These are phyloP conservation scores for Vitis amurensis DNA, from an alignment of 164 flowering plant genomes.

Conservation along the genomic window DNA sequence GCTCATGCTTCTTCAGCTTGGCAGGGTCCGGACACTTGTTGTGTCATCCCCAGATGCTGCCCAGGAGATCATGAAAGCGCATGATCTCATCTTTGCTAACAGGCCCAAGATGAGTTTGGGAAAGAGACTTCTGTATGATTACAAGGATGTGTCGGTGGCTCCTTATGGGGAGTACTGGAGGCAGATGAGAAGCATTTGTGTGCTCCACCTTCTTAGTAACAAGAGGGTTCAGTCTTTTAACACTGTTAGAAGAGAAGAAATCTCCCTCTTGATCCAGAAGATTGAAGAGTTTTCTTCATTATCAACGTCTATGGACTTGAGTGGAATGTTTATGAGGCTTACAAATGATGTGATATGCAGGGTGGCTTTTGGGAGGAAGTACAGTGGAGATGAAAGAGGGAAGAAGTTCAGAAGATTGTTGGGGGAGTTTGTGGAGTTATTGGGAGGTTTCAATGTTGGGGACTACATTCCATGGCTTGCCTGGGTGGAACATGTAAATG, in stretches of 20 bases:
- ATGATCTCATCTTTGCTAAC: constrained; percentile 29
- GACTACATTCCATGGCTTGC: constrained; percentile 24
- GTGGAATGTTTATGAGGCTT: constrained; percentile 9
- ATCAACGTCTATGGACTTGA: constrained; percentile 12
- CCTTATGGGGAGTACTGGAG: constrained; percentile 32
- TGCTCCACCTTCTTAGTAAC: constrained; percentile 23
- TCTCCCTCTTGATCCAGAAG: constrained; percentile 4
- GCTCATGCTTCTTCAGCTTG: constrained; percentile 34
- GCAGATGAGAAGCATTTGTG: constrained; percentile 25
- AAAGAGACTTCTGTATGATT: constrained; percentile 12
- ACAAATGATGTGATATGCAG: constrained; percentile 21
- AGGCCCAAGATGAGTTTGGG: constrained; percentile 3
- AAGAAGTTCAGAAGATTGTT: constrained; percentile 11
- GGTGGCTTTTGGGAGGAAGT: constrained; percentile 27
- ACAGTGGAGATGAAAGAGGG: constrained; percentile 11
- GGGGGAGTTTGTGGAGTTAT: constrained; percentile 2
- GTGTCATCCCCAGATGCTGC: constrained; percentile 41
- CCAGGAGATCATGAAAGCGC: constrained; percentile 34
- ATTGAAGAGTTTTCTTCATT: background rate
- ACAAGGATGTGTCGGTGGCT: constrained; percentile 14
- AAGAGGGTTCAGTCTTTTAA: constrained; percentile 29
- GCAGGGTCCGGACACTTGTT: constrained; percentile 21
- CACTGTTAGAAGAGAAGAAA: constrained; percentile 23
- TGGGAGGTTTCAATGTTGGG: constrained; percentile 10
- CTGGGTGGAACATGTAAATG: constrained; percentile 13